A percentile compares a stretch with the other conserved stretches of the same genome.
Conservation (phyloP, 495 filamentous ascomycete genomes). For the Trichoderma gamsii region DNA sequence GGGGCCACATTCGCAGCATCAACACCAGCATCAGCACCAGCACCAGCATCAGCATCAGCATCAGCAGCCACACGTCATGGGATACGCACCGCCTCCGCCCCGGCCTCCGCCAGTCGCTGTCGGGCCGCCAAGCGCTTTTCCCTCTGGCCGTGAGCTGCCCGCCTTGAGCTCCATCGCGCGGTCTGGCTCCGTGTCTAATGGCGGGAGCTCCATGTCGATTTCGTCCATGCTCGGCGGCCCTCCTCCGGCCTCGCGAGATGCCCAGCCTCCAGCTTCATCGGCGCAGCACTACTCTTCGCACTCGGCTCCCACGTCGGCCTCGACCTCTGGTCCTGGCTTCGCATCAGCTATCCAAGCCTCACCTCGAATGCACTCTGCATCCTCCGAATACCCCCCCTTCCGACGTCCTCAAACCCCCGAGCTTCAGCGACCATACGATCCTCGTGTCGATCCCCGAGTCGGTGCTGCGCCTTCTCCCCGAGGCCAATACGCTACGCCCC, state of each 20-base stretch:
- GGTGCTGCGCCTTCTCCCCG: constrained; percentile 42
- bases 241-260: constrained; percentile 44
- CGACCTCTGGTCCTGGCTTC: constrained; percentile 38
- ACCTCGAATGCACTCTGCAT: constrained; percentile 40
- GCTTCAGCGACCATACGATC: constrained; percentile 46
- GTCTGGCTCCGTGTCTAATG: constrained; percentile 24
- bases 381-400: constrained; percentile 52
- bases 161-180: constrained; percentile 43
- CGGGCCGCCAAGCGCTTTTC: constrained; percentile 45
- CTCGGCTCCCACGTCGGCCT: constrained; percentile 42
- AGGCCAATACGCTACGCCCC: constrained; percentile 38
- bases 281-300: constrained; percentile 50
- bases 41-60: constrained; percentile 34
- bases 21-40: constrained; percentile 34
- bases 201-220: constrained; percentile 85
- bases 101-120: constrained; percentile 47
- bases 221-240: constrained; percentile 83
- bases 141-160: constrained; percentile 49
- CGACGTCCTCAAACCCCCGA: constrained; percentile 73
- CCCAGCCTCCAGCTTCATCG: constrained; percentile 48
- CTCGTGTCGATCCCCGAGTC: constrained; percentile 42
- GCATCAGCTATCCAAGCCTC: constrained; percentile 45
- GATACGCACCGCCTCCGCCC: constrained; percentile 42
- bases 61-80: constrained; percentile 35
- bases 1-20: constrained; percentile 27